A percentile compares a stretch with the other conserved stretches of the same genome.
Conservation (phyloP, 768 basidiomycete genomes). For the Podaxis sp. region DNA sequence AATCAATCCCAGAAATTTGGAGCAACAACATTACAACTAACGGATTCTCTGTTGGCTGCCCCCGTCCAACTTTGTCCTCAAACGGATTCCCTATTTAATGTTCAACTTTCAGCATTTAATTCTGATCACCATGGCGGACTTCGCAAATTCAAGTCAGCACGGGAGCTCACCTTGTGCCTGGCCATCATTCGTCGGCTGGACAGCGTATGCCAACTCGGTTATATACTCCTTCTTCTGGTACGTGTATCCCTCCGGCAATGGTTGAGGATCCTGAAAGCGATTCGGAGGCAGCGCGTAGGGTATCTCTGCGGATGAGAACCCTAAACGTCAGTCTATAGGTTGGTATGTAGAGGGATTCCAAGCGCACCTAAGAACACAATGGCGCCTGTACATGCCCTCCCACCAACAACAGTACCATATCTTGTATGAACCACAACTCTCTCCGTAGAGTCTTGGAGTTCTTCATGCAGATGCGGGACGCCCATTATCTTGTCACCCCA, state of each 20-base stretch:
- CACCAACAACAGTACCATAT: slow-evolving; percentile 57
- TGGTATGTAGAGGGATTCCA: not conserved
- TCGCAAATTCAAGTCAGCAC: not conserved
- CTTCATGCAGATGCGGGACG: slow-evolving; percentile 52
- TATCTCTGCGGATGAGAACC: slow-evolving; percentile 46
- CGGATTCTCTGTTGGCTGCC: slow-evolving; percentile 71
- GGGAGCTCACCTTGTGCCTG: slow-evolving; percentile 47
- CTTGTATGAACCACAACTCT: slow-evolving; percentile 51
- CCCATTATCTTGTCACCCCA: not conserved
- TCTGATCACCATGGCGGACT: not conserved
- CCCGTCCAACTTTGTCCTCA: slow-evolving; percentile 63
- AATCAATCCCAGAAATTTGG: not conserved
- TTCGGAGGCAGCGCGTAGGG: slow-evolving; percentile 68
- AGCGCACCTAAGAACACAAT: slow-evolving; percentile 61
- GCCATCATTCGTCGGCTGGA: slow-evolving; percentile 64
- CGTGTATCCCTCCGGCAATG: slow-evolving; percentile 49
- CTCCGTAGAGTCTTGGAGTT: slow-evolving; percentile 38
- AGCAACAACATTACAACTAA: slow-evolving; percentile 27
- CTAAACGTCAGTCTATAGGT: not conserved
- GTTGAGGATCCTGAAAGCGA: slow-evolving; percentile 62
- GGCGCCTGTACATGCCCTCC: slow-evolving; percentile 57
- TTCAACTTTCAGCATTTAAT: not conserved
- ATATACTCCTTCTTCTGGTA: slow-evolving; percentile 65
- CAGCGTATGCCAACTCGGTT: slow-evolving; percentile 56
- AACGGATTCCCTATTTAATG: slow-evolving; percentile 38